Evolutionary conservation across 257 asterid genomes (phyloP), one percentile per base, ranked within the genome.

Genomic region (Solanum paucissectum): DNA sequence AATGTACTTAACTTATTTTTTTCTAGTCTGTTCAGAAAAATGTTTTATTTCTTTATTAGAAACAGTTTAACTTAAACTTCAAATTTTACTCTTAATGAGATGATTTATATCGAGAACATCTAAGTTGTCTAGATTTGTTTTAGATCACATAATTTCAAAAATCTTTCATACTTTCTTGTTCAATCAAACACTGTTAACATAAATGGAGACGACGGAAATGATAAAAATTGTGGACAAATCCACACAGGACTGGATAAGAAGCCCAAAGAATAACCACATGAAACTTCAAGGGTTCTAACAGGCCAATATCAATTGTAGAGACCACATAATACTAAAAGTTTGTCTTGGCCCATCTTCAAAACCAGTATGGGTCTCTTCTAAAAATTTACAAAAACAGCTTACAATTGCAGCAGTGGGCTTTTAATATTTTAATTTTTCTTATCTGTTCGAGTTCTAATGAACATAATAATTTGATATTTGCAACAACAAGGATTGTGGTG

Each of bases 11-110:
- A 29, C 23, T 16, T 71, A 33, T 0, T 16, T 33, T 72, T 20
- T 73, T 20, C 18, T 3, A 5, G 8, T 34, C 2, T 16, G 7
- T 9, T 72, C 14, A 34, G 10, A 34, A 18, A 9, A 33, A 72
- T 4, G 2, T 34, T 20, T 1, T 37, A 72, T 1, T 72, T 71
- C 2, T 32, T 71, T 32, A 12, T 69, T 69, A 34, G 7, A 73
- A 73, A 33, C 0, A 33, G 32, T 16, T 33, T 73, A 73, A 73
- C 3, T 73, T 9, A 2, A 18, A 72, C 5, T 5, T 34, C 2
- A 0, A 73, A 1, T 34, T 36, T 33, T 1, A 36, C 0, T 7
- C 1, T 6, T 36, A 23, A 36, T 36, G 0, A 74, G 0, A 74
- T 74, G 0, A 21, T 5, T 9, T 73, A 36, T 36, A 73, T 9